Base-by-base conservation (phyloP, 495 filamentous ascomycete species). In the Hyaloscypha bicolor region DNA sequence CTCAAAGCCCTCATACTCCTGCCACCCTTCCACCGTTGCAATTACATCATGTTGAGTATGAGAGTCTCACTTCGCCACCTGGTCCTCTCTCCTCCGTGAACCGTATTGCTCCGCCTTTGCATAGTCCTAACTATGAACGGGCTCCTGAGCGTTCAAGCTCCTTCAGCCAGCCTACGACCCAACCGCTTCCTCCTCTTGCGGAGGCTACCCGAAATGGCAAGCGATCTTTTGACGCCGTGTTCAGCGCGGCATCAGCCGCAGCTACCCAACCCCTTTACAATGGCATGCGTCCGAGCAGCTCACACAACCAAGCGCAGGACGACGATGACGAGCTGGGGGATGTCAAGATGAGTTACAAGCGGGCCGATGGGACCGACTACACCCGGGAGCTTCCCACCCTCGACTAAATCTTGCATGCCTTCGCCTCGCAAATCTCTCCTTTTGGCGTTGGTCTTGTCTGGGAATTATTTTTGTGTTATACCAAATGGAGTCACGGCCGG, bases 241-340 rank as follows among this genome's bases (percentile, higher is more conserved):
- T 77, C 65, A 45, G 25, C 42, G 29, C 66, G 16, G 53, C 69
- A 1, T 60, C 72, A 8, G 31, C 62, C 8, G 25, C 37, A 8
- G 55, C 62, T 48, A 52, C 39, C 22, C 62, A 73, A 57, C 72
- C 82, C 5, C 76, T 85, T 55, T 76, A 80, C 56, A 83, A 86
- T 69, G 84, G 83, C 58, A 82, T 81, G 78, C 82, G 85, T 29
- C 82, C 82, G 9, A 77, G 79, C 59, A 72, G 70, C n/a, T 77
- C 80, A 4, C 58, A 74, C 75, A 76, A 81, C 62, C 71, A 73
- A 33, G 78, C 53, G 9, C 22, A 79, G 37, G 63, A 77, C 16
- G 77, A 76, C 11, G 76, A 77, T 51, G 64, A 57, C 0, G 62
- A 65, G 0, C 22, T 21, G 25, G 51, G 4, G 42, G 11, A 63